phyloP scores from a whole-genome alignment of 2,329 filamentous ascomycete species.

The Penicillium sp. region DNA sequence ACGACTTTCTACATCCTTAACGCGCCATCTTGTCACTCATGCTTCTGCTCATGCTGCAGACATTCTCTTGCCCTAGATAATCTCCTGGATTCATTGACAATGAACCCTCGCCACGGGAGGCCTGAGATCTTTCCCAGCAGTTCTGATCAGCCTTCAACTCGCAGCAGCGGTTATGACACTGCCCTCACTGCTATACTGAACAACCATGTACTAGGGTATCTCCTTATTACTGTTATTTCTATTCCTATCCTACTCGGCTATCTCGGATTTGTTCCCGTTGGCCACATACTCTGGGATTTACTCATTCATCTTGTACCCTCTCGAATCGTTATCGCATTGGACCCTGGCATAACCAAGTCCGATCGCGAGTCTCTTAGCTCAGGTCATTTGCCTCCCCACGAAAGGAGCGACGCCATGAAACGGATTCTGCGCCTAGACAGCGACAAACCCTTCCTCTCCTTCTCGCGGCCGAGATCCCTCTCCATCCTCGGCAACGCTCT shows the following conservation, averaged over 20 bases:
- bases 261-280: conserved; percentile 31
- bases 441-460: conserved; percentile 57
- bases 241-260: conserved; percentile 31
- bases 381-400: conserved; percentile 34
- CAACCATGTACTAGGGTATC: conserved; percentile 30
- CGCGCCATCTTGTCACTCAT: neutral
- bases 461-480: conserved; percentile 54
- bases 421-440: conserved; percentile 60
- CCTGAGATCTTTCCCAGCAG: conserved; percentile 30
- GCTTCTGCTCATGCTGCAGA: conserved; percentile 17
- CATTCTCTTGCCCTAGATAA: conserved; percentile 22
- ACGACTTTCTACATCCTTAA: conserved; percentile 1
- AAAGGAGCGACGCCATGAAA: conserved; percentile 63
- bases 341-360: conserved; percentile 48
- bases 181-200: conserved; percentile 27
- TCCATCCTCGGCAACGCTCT: conserved; percentile 51
- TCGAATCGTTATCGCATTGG: conserved; percentile 45
- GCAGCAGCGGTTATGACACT: conserved; percentile 35
- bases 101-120: conserved; percentile 36
- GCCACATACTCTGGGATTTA: conserved; percentile 37
- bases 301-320: conserved; percentile 41
- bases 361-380: conserved; percentile 42
- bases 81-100: conserved; percentile 26
- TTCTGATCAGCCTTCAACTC: conserved; percentile 26
- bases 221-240: conserved; percentile 28